Conservation (phyloP, 345 rosid genomes). For the Bruguiera sexangula region DNA sequence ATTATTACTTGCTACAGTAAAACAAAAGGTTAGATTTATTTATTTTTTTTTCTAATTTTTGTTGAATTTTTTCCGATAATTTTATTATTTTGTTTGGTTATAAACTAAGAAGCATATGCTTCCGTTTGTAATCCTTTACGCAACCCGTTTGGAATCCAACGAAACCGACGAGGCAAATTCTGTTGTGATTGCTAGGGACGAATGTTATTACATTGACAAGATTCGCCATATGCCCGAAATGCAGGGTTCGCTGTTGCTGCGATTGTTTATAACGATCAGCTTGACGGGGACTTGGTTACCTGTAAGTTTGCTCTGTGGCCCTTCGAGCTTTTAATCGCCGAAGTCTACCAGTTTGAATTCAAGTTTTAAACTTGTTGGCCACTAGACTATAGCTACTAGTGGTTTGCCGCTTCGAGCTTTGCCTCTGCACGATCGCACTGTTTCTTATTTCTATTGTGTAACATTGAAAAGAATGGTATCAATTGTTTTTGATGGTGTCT, state of each 20-base stretch:
- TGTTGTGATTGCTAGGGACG: slow-evolving; percentile 55
- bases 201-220: slow-evolving; percentile 64
- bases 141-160: slow-evolving; percentile 29
- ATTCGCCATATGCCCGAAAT: slow-evolving; percentile 47
- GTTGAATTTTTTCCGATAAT: too few relatives aligned
- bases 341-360: too few relatives aligned
- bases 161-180: slow-evolving; percentile 31
- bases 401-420: background rate
- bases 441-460: background rate
- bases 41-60: too few relatives aligned
- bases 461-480: background rate
- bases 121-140: slow-evolving; percentile 37
- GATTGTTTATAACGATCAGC: slow-evolving; percentile 54
- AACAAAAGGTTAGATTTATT: too few relatives aligned
- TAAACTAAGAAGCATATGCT: too few relatives aligned
- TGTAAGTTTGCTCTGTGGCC: slow-evolving; percentile 39
- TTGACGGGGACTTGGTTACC: slow-evolving; percentile 43
- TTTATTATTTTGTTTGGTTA: too few relatives aligned
- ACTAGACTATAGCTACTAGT: too few relatives aligned
- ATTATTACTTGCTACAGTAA: too few relatives aligned
- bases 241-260: slow-evolving; percentile 51
- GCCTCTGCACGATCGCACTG: background rate
- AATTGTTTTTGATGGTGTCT: background rate
- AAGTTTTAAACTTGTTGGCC: too few relatives aligned
- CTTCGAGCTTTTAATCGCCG: too few relatives aligned